Evolutionary conservation across 1,139 yeast species (phyloP), one percentile per base, ranked within the genome.

Genomic region (Geotrichum bryndzae): DNA sequence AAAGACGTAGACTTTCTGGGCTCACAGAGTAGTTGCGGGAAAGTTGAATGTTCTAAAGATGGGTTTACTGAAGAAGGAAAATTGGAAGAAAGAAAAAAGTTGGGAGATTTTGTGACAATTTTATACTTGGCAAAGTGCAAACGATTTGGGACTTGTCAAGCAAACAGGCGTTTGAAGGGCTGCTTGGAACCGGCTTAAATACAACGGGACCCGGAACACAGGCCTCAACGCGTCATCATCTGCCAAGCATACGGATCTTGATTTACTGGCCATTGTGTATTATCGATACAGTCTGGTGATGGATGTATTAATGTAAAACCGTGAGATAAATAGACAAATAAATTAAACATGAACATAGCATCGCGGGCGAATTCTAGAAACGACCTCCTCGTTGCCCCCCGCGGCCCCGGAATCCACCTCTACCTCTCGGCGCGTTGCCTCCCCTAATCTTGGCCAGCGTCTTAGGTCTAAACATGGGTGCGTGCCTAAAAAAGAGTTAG

Each of bases 391-490:
- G 60, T 25, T 61, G 59, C 29, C 68, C 64, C 27, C 67, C 64
- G n/a, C 70, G 59, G 51, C 69, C 63, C 46, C 70, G 66, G 31
- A 67, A 58, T 13, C 66, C 66, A 45, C 68, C 66, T 15, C 65
- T 61, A 13, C 68, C 69, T 56, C 69, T 57, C n/a, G 64, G 61
- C 15, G 63, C 59, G 25, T 35, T 29, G 15, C 62, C 65, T 2
- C 72, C 72, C 48, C 73, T 60, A 22, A 70, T 66, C 59, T 68
- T 68, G 22, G 72, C 74, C 58, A 72, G 64, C 10, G 74, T 70
- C 58, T 70, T 69, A 1, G 78, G 77, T 53, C 87, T 84, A 69
- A 89, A 87, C 84, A 90, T 83, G 3, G 97, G 97, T 0, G 97
- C 96, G 72, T 89, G 84, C 70, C 84, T 81, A 59, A 11, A 35